Base-by-base conservation (phyloP, 1,284 basidiomycete genomes). In the Ustilago crameri region DNA sequence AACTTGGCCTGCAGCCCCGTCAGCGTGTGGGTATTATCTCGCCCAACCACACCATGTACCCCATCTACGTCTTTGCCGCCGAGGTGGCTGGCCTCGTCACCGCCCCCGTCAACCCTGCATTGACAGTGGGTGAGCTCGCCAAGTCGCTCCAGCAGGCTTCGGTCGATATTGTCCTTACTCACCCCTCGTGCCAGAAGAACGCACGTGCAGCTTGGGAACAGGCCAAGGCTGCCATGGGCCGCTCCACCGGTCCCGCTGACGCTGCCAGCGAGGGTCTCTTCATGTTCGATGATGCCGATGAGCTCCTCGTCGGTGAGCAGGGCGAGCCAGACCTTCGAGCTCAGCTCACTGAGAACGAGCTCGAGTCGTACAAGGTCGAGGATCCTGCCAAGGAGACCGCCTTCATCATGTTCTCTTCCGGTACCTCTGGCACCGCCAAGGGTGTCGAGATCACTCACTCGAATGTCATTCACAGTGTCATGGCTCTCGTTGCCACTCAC, bases 361-460 rank as follows among this genome's bases (percentile, higher is more conserved):
- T 74, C 30, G 64, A 75, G 30, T 57, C 70, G 9, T 60, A 67
- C 55, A 50, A 53, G 20, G 66, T 81, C 37, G 51, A 55, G 23
- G 45, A 66, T 38, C 56, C 80, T 45, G 47, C 65, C 22, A 67
- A 54, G 17, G 62, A 74, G 30, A 64, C 66, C 0, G 75, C 77
- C 2, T 73, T 80, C 34, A 78, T 81, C 53, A 72, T 70, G 52
- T 81, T 80, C 54, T 78, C 75, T 18, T 76, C 73, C 17, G 80
- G 79, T 41, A 81, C 79, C 20, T 75, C 72, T 44, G 79, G 79
- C n/a, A 70, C 74, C 18, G 78, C 80, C 34, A 81, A 81, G 58
- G 80, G 80, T 15, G 80, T 81, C 47, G 66, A 77, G 66, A 68
- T 82, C 40, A 81, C 79, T 8, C 79, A 80, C 55, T 65, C 65